Evolutionary conservation across 345 rosid species (phyloP).

Genomic region (Abelmoschus esculentus): DNA sequence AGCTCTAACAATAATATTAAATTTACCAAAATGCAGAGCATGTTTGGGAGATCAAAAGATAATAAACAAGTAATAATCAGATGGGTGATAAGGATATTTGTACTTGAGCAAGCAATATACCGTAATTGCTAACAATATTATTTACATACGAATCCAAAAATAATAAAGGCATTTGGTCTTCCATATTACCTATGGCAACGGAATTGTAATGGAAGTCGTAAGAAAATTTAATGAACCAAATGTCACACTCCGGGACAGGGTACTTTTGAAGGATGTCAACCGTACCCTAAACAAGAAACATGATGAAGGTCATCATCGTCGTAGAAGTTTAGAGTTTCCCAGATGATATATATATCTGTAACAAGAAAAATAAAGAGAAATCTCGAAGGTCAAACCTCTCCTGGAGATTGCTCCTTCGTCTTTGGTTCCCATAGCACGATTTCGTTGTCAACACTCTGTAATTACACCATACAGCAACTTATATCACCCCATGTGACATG

Average conservation of each 20-base stretch:
- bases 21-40: not conserved
- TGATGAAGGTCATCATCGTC: not conserved
- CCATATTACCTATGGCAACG: slow-evolving; percentile 64
- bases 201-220: slow-evolving; percentile 71
- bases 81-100: not conserved
- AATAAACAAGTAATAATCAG: not conserved
- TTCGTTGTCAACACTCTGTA: slow-evolving; percentile 97
- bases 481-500: not conserved
- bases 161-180: not conserved
- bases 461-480: slow-evolving; percentile 10
- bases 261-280: slow-evolving; percentile 84
- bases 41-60: not conserved
- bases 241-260: slow-evolving; percentile 87
- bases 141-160: not conserved
- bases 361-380: not conserved
- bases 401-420: slow-evolving; percentile 94
- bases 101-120: not conserved
- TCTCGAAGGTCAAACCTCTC: slow-evolving; percentile 54
- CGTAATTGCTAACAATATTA: not conserved
- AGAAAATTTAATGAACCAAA: slow-evolving; percentile 97
- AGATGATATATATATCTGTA: not conserved
- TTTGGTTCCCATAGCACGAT: slow-evolving; percentile 91
- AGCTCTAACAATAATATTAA: not conserved
- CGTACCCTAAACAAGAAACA: slow-evolving; percentile 46
- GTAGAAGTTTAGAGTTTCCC: not conserved